phyloP scores from a whole-genome alignment of 805 yeast genomes.

The Starmerella bombicola region DNA sequence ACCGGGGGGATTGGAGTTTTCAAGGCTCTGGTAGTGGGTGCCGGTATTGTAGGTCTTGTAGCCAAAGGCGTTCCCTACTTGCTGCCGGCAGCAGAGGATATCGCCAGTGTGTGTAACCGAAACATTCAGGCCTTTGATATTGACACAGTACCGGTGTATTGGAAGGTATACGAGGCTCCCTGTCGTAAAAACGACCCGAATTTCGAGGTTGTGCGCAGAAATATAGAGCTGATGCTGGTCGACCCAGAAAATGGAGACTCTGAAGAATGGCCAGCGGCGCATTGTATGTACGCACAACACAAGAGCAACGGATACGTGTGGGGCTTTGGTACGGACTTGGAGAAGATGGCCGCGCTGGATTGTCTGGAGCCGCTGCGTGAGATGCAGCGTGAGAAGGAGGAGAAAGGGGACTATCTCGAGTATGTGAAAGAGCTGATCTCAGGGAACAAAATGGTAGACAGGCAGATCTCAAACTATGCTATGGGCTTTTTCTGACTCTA shows the following conservation, averaged over 20 bases:
- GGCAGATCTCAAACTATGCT: too few species aligned
- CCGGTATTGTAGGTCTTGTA: background rate
- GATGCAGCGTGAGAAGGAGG: slow-evolving; percentile 8
- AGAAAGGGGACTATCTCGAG: background rate
- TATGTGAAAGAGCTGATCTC: background rate
- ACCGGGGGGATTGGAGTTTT: too few species aligned
- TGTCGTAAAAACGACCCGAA: slow-evolving; percentile 11
- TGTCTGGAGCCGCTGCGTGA: slow-evolving; percentile 11
- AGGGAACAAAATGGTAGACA: too few species aligned
- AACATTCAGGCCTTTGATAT: slow-evolving; percentile 16
- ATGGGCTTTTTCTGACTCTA: too few species aligned
- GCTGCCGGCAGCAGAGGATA: background rate
- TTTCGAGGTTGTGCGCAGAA: slow-evolving; percentile 6
- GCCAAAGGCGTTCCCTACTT: slow-evolving; percentile 6
- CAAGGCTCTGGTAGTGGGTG: background rate
- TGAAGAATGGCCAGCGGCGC: slow-evolving; percentile 11
- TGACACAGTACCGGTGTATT: slow-evolving; percentile 12
- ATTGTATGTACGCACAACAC: slow-evolving; percentile 6
- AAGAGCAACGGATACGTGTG: slow-evolving; percentile 3
- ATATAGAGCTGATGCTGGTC: slow-evolving; percentile 7
- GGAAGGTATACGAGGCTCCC: slow-evolving; percentile 15
- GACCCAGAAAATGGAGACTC: slow-evolving; percentile 2
- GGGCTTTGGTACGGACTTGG: slow-evolving; percentile 14
- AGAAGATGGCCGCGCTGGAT: slow-evolving; percentile 14
- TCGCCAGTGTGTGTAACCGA: slow-evolving; percentile 7